phyloP scores from a whole-genome alignment of 148 eudicot species.

The Chenopodium quinoa region DNA sequence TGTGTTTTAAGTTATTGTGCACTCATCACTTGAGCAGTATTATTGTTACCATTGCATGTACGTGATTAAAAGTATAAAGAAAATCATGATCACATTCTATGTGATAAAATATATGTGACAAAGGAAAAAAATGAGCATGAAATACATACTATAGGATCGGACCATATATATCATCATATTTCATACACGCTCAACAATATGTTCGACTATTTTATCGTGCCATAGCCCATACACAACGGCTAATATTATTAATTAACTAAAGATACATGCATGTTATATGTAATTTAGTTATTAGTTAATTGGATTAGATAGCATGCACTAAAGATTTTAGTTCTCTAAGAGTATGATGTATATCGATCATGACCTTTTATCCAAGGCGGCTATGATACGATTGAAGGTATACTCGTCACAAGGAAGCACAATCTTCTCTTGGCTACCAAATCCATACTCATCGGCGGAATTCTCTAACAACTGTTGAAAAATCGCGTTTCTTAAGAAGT shows the following conservation, averaged over 20 bases:
- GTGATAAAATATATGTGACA: neutral
- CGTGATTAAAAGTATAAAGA: neutral
- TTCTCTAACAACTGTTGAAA: conserved; percentile 50
- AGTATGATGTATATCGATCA: too few relatives aligned
- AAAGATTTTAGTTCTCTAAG: too few relatives aligned
- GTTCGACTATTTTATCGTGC: too few relatives aligned
- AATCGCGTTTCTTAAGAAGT: conserved; percentile 40
- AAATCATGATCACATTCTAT: neutral
- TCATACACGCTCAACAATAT: too few relatives aligned
- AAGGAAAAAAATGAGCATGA: too few relatives aligned
- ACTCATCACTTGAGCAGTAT: neutral
- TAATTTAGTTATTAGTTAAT: too few relatives aligned
- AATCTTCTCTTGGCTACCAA: conserved; percentile 32
- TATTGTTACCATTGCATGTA: neutral
- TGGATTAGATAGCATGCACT: too few relatives aligned
- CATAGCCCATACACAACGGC: too few relatives aligned
- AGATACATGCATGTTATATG: too few relatives aligned
- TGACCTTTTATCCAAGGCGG: conserved; percentile 4
- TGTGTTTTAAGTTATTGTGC: neutral
- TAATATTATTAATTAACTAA: too few relatives aligned
- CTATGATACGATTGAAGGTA: conserved; percentile 33
- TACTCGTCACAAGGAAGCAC: conserved; percentile 57
- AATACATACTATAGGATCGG: too few relatives aligned
- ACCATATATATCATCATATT: too few relatives aligned
- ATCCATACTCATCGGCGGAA: conserved; percentile 62